Conservation (phyloP, 306 rosid genomes). For the Dalbergia cultrata region DNA sequence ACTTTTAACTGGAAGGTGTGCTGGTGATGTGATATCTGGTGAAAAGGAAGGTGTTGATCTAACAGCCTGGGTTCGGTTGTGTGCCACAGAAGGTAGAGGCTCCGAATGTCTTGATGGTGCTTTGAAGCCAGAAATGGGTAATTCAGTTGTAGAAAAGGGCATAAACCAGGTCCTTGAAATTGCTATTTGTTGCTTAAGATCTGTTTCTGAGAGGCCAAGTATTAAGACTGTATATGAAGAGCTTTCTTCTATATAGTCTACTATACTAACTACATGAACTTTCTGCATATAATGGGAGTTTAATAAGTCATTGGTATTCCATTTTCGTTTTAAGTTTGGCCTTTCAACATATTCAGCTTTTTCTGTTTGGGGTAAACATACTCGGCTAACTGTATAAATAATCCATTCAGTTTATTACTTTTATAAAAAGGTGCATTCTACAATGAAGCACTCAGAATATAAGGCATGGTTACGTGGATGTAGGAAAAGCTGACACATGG, state of each 20-base stretch:
- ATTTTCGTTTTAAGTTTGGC: conserved; percentile 36
- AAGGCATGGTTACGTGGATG: no score
- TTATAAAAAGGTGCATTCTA: no score
- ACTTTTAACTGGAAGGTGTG: conserved; percentile 76
- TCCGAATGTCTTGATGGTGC: conserved; percentile 67
- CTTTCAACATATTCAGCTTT: conserved; percentile 23
- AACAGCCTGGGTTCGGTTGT: conserved; percentile 68
- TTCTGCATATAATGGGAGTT: conserved; percentile 41
- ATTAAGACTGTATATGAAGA: conserved; percentile 71
- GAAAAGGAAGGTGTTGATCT: conserved; percentile 65
- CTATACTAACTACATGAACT: conserved; percentile 16
- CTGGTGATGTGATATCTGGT: conserved; percentile 71
- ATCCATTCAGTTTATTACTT: no score
- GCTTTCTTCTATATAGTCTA: conserved; percentile 68
- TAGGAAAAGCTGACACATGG: no score
- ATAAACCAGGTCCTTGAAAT: conserved; percentile 73
- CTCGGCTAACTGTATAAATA: no score
- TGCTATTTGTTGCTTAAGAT: conserved; percentile 60
- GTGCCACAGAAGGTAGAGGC: conserved; percentile 64
- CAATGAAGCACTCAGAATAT: no score
- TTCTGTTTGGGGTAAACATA: no score
- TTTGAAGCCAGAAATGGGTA: conserved; percentile 59
- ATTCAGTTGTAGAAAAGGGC: conserved; percentile 66
- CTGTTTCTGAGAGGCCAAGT: conserved; percentile 67
- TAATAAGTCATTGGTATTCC: conserved; percentile 58